A percentile compares a stretch with the other conserved stretches of the same genome.
phyloP scores from a whole-genome alignment of 345 rosid genomes.

The Ceriops decandra region DNA sequence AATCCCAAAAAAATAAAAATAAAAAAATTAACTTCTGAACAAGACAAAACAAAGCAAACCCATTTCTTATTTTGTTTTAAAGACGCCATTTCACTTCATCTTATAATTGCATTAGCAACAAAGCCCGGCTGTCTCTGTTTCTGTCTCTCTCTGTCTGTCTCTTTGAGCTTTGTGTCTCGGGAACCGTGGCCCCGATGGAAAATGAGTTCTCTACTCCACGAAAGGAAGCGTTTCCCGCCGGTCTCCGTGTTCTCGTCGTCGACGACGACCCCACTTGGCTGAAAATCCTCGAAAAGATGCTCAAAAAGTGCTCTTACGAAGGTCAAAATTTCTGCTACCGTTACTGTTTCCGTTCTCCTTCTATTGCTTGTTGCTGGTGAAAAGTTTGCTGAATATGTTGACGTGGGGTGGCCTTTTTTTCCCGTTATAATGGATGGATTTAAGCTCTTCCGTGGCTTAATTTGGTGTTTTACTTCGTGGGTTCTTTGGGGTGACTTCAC shows the following conservation, averaged over 20 bases:
- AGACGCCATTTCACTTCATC: not conserved
- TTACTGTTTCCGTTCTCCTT: not conserved
- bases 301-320: constrained; percentile 86
- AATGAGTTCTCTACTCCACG: constrained; percentile 69
- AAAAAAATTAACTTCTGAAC: not conserved
- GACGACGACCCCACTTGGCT: constrained; percentile 97
- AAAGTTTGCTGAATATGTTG: not conserved
- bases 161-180: not conserved
- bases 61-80: constrained; percentile 1
- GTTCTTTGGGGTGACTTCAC: not conserved
- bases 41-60: constrained; percentile 8
- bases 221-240: constrained; percentile 61
- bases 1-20: too few species aligned
- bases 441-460: not conserved
- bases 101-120: not conserved
- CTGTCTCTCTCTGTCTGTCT: not conserved
- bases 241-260: constrained; percentile 92
- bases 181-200: constrained; percentile 37
- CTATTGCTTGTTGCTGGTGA: not conserved
- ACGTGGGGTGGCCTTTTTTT: not conserved
- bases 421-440: not conserved
- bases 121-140: not conserved
- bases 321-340: constrained; percentile 30
- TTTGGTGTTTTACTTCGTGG: not conserved
- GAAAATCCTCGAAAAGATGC: constrained; percentile 98